Evolutionary conservation across 1,284 basidiomycete species (phyloP).

Genomic region (Cryptococcus floricola): DNA sequence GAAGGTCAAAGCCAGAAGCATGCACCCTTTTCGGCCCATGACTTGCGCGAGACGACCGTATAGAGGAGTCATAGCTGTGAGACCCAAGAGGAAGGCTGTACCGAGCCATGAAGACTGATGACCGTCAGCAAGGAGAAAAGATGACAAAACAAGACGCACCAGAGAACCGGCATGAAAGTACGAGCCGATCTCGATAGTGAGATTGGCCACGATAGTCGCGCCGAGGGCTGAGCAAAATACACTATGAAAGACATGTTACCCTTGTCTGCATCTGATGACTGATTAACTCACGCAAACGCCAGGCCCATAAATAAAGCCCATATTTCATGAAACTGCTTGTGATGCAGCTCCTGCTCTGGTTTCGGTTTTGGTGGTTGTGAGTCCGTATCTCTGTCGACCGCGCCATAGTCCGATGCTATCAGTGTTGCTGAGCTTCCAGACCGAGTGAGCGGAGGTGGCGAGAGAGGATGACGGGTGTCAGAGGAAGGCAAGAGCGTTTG

Average conservation of each 20-base stretch:
- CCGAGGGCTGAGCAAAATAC: conserved; percentile 30
- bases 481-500: background rate
- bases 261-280: background rate
- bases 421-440: background rate
- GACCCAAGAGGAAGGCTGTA: conserved; percentile 28
- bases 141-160: conserved; percentile 10
- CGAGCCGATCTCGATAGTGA: conserved; percentile 35
- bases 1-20: conserved; percentile 21
- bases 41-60: conserved; percentile 28
- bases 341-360: conserved; percentile 5
- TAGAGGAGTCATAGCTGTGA: conserved; percentile 35
- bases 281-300: conserved; percentile 19
- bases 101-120: conserved; percentile 32
- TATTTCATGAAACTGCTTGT: conserved; percentile 26
- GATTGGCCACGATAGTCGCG: conserved; percentile 33
- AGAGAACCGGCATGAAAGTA: conserved; percentile 29
- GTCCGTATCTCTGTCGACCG: conserved; percentile 1
- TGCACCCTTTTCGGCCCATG: conserved; percentile 26
- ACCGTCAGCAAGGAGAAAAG: background rate
- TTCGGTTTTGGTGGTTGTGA: background rate
- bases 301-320: conserved; percentile 25
- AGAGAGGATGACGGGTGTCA: no score
- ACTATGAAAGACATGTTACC: conserved; percentile 2
- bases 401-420: background rate
- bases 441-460: no score